These are phyloP conservation scores for Apium graveolens DNA, from an alignment of 129 eudicot species.

Conservation along the genomic window DNA sequence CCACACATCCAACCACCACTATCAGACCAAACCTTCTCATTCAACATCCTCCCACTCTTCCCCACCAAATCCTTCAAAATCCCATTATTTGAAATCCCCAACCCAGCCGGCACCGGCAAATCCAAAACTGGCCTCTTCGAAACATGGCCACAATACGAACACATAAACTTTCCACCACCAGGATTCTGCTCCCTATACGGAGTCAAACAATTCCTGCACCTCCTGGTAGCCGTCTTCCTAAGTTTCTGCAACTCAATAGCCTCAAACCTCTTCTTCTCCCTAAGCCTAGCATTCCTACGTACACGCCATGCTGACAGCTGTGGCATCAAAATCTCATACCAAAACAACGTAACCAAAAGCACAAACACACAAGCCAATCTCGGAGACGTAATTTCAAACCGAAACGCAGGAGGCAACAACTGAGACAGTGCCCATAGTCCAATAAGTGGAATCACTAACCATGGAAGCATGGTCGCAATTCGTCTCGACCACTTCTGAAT, in stretches of 20 bases:
- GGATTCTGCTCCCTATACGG: conserved; percentile 90
- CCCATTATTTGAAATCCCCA: conserved; percentile 56
- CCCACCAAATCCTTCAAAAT: conserved; percentile 73
- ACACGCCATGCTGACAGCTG: conserved; percentile 72
- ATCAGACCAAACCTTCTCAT: conserved; percentile 72
- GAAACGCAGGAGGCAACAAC: conserved; percentile 79
- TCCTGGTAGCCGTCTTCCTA: conserved; percentile 69
- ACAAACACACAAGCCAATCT: conserved; percentile 88
- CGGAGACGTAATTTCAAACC: conserved; percentile 80
- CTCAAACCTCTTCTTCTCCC: conserved; percentile 73
- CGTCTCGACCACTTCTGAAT: conserved; percentile 91
- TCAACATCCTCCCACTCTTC: conserved; percentile 73
- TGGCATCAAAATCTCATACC: conserved; percentile 95
- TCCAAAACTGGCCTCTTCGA: conserved; percentile 80
- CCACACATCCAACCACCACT: conserved; percentile 55
- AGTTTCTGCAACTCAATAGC: conserved; percentile 87
- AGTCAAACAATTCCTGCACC: conserved; percentile 83
- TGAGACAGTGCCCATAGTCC: conserved; percentile 86
- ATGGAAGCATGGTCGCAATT: conserved; percentile 94
- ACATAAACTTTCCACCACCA: conserved; percentile 81
- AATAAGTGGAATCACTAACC: conserved; percentile 91
- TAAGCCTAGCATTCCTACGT: conserved; percentile 68
- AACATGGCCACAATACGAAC: conserved; percentile 79
- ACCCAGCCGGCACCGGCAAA: conserved; percentile 54
- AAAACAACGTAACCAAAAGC: conserved; percentile 62